Conservation (phyloP, 2,329 filamentous ascomycete species). For the Chrysosporium queenslandicum region DNA sequence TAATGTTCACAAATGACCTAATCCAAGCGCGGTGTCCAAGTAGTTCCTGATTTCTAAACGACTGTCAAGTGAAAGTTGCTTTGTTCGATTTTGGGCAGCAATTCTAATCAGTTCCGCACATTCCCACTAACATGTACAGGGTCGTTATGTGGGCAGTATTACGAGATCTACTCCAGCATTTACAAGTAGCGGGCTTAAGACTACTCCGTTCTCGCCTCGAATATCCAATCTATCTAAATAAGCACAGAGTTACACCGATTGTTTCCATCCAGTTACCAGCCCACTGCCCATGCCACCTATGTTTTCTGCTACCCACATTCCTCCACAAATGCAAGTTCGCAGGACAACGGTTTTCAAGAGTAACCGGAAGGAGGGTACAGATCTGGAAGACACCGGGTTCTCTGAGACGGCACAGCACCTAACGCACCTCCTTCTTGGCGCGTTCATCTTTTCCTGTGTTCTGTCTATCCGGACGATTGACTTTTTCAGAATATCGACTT, state of each 20-base stretch:
- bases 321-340: conserved; percentile 34
- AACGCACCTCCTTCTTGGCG: conserved; percentile 43
- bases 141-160: too few relatives aligned
- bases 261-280: background rate
- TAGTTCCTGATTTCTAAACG: too few relatives aligned
- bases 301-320: conserved; percentile 32
- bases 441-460: conserved; percentile 11
- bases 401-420: conserved; percentile 59
- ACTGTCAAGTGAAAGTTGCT: too few relatives aligned
- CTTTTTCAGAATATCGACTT: conserved; percentile 50
- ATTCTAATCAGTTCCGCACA: too few relatives aligned
- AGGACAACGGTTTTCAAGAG: conserved; percentile 31
- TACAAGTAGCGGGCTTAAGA: too few relatives aligned
- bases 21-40: too few relatives aligned
- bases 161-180: too few relatives aligned
- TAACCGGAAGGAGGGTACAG: conserved; percentile 30
- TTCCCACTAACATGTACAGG: too few relatives aligned
- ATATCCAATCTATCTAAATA: background rate
- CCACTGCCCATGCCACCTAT: background rate
- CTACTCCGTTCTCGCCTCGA: too few relatives aligned
- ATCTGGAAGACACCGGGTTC: conserved; percentile 40
- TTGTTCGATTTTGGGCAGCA: too few relatives aligned
- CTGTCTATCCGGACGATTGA: conserved; percentile 14
- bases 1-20: too few relatives aligned
- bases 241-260: background rate